These are phyloP conservation scores for Nelumbo lutea DNA, from an alignment of 164 flowering plant genomes.

Conservation along the genomic window DNA sequence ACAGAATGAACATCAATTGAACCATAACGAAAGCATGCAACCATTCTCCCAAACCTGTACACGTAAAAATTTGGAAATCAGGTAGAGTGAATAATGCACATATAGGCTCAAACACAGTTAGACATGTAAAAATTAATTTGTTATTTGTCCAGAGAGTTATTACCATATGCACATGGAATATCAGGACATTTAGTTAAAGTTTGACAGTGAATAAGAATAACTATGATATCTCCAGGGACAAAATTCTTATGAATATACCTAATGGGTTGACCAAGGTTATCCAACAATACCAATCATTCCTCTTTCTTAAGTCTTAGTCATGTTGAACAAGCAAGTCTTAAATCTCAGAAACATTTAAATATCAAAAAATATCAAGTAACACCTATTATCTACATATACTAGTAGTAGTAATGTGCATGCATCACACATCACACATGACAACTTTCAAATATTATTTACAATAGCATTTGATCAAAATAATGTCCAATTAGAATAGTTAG, in stretches of 20 bases:
- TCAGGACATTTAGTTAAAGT: neutral
- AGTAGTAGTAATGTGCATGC: no score
- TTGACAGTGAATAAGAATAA: neutral
- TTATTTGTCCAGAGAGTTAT: no score
- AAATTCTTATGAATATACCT: neutral
- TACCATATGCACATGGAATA: neutral
- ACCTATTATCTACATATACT: no score
- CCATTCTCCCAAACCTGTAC: conserved; percentile 89
- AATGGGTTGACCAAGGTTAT: neutral
- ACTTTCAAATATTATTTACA: no score
- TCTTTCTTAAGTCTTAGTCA: neutral
- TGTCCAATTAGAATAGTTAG: no score
- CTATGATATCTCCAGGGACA: neutral
- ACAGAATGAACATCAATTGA: conserved; percentile 93
- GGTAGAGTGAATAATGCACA: neutral
- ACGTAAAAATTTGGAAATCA: conserved; percentile 4
- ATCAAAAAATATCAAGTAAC: neutral
- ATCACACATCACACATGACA: no score
- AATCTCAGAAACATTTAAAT: neutral
- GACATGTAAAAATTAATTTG: no score
- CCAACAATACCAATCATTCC: neutral
- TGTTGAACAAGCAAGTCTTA: neutral
- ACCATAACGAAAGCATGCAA: conserved; percentile 98
- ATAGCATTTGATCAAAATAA: no score
- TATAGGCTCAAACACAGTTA: neutral